Base-by-base conservation (phyloP, 1,139 yeast genomes). In the Sugiyamaella castrensis region DNA sequence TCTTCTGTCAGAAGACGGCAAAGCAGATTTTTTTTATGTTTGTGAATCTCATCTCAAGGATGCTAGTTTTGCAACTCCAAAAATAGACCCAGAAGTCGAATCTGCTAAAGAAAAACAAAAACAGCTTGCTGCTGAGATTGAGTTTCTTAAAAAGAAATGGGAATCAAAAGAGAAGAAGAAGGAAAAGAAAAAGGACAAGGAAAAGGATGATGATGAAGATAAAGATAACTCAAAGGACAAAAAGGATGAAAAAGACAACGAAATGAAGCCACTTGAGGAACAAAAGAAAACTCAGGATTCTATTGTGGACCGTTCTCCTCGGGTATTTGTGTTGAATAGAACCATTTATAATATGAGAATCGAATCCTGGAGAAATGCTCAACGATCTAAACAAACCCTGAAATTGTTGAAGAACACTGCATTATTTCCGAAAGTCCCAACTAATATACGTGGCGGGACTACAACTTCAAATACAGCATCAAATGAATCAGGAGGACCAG, bases 21-120 rank as follows among this genome's bases (percentile, higher is more conserved):
- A 62, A 40, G 58, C 72, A 2, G 92, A 85, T 63, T 84, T 81
- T 72, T 82, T 87, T 63, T 85, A 84, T 62, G 72, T 79, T 1
- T 87, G 95, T 63, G 77, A 74, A 26, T 58, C 72, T n/a, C 95
- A 86, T 66, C 65, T 86, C 41, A 66, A 65, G 13, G 94, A 86
- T 59, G 65, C 73, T 1, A 72, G 75, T n/a, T 85, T 85, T 66
- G 88, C 86, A 2, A 65, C 67, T 1, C 80, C 86, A 0, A 59
- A 75, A 1, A 69, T 71, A 34, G 75, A 75, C 9, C 70, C 73
- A 1, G 80, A 72, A 8, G 82, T 80, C 54, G 61, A 68, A 5
- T 71, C 68, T 3, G 73, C 81, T 5, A 61, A 72, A 27, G 61
- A 60, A n/a, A 64, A 71, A 50, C 69, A 75, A 48, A 66, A 66